Conservation (phyloP, 2,329 filamentous ascomycete species). For the Aureobasidium zeae region DNA sequence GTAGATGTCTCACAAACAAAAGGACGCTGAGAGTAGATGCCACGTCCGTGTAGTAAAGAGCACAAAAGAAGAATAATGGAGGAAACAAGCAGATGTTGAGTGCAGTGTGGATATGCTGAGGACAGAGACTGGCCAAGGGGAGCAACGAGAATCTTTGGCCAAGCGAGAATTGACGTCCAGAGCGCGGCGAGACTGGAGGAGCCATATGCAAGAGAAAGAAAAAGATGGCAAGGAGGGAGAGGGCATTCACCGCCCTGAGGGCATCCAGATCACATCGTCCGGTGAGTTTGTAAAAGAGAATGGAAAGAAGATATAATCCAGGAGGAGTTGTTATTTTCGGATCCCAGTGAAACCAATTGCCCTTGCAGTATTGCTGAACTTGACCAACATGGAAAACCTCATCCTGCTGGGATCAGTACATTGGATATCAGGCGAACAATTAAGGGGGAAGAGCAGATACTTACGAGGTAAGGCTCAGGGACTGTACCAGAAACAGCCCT, state of each 20-base stretch:
- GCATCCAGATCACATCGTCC: constrained; percentile 31
- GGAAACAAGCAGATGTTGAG: constrained; percentile 81
- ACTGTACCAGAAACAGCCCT: constrained; percentile 39
- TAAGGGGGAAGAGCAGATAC: constrained; percentile 22
- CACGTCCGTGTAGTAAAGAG: constrained; percentile 89
- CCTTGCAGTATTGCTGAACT: constrained; percentile 74
- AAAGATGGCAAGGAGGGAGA: constrained; percentile 31
- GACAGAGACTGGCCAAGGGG: constrained; percentile 29
- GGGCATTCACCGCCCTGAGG: constrained; percentile 32
- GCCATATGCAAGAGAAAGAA: constrained; percentile 20
- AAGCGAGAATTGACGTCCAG: background rate
- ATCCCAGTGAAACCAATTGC: constrained; percentile 73
- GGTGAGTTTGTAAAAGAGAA: constrained; percentile 30
- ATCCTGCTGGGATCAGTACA: constrained; percentile 45
- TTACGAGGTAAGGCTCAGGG: constrained; percentile 50
- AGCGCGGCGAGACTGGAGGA: constrained; percentile 13
- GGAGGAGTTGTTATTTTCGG: constrained; percentile 96
- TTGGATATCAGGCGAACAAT: constrained; percentile 1
- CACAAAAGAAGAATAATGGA: constrained; percentile 90
- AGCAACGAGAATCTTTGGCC: constrained; percentile 16
- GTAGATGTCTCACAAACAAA: constrained; percentile 50
- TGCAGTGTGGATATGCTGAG: constrained; percentile 47
- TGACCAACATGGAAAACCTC: constrained; percentile 87
- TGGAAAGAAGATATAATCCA: constrained; percentile 51
- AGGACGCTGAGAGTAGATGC: constrained; percentile 70